Evolutionary conservation across 2,329 filamentous ascomycete genomes (phyloP), one percentile per base, ranked within the genome.

Genomic region (Alternaria metachromatica): DNA sequence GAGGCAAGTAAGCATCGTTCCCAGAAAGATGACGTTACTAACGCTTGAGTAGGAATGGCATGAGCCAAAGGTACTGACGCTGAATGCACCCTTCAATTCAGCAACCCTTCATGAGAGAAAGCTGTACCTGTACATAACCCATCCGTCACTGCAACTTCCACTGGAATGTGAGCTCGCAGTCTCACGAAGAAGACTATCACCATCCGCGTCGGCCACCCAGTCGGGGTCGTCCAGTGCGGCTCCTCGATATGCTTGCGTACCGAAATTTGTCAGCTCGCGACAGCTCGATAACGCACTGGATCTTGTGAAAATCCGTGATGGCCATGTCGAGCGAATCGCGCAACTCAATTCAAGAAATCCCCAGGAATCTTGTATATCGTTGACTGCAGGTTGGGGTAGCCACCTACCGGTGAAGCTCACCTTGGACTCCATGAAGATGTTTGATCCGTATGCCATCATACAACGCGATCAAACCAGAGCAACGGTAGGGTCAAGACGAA

Each of bases 131-230:
- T 80, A 81, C 63, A 78, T 81, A 51, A 70, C 76, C 23, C 76
- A 80, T 58, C 62, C 72, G 11, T 74, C 78, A 21, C 64, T 77
- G 23, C 65, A 69, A 45, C 65, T 74, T 37, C 78, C 78, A 3
- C 60, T 81, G 2, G 77, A 81, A 46, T 76, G 76, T 48, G 79
- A 81, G 50, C 69, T 81, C 20, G 72, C 74, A 10, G 73, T 81
- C 21, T 74, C 75, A 4, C 72, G 78, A n/a, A 79, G 77, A 65
- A 69, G 77, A 15, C 63, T 80, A 15, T 73, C 77, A 7, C 71
- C 73, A 1, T 66, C 73, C 13, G 72, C 71, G 44, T 76, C 76
- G 10, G 72, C 73, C 26, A 70, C 71, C 10, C 75, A 76, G 23
- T 69, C 72, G 11, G 70, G 63, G 18, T 63, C 69, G 6, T 65